Evolutionary conservation across 306 rosid species (phyloP).

Genomic region (Medicago ruthenica): DNA sequence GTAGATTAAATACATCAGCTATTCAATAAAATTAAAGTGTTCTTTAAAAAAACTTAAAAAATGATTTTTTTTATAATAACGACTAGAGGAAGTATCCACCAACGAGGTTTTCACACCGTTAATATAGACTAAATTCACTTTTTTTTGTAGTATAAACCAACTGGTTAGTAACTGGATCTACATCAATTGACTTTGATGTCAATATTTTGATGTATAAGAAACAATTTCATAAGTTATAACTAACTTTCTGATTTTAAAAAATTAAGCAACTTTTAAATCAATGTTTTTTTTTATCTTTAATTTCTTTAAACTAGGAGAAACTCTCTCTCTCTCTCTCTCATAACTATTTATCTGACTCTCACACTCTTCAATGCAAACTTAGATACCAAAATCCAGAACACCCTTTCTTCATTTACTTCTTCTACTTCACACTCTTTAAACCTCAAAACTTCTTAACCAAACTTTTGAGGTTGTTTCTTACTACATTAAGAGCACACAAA

Average conservation of each 20-base stretch:
- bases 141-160: too few species aligned
- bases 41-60: too few species aligned
- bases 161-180: too few species aligned
- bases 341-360: not conserved
- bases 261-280: not conserved
- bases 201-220: too few species aligned
- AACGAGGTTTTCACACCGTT: too few species aligned
- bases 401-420: not conserved
- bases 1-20: too few species aligned
- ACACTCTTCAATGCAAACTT: constrained; percentile 10
- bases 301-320: constrained; percentile 50
- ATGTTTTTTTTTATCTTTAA: not conserved
- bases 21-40: too few species aligned
- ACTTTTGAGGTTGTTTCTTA: constrained; percentile 16
- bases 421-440: not conserved
- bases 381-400: constrained; percentile 7
- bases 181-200: too few species aligned
- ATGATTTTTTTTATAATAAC: too few species aligned
- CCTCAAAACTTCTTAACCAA: constrained; percentile 9
- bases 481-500: constrained; percentile 17
- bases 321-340: not conserved
- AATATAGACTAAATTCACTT: too few species aligned
- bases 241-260: not conserved
- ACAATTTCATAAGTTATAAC: too few species aligned
- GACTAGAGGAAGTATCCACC: too few species aligned